Percentiles rank a stretch among this genome's conserved stretches.
Conservation (phyloP, 306 rosid species). For the Vicia faba region DNA sequence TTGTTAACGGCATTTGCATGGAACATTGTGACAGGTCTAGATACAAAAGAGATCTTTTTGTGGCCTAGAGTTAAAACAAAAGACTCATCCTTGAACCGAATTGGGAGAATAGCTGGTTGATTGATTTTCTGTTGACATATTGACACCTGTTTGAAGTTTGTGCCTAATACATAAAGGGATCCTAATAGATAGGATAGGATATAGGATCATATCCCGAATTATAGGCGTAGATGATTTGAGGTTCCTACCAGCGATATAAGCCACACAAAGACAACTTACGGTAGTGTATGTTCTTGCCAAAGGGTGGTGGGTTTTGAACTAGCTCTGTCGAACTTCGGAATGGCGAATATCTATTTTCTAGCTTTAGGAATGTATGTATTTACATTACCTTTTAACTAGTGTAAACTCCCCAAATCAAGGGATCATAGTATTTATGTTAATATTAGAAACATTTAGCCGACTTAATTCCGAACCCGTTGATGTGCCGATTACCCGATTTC, state of each 20-base stretch:
- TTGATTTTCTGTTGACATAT: not conserved
- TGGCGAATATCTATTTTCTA: not conserved
- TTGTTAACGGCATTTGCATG: not conserved
- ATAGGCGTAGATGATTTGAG: slow-evolving; percentile 1
- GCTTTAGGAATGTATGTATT: not conserved
- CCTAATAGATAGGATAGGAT: not conserved
- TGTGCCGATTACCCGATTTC: too few relatives aligned
- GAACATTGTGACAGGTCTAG: not conserved
- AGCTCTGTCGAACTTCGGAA: not conserved
- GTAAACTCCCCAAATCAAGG: too few relatives aligned
- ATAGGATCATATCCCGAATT: not conserved
- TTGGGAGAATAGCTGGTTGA: slow-evolving; percentile 14
- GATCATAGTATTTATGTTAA: too few relatives aligned
- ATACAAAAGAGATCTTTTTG: not conserved
- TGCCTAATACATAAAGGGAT: not conserved
- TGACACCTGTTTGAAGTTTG: slow-evolving; percentile 5
- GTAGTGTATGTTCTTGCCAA: not conserved
- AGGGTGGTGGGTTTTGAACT: not conserved
- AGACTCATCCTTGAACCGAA: not conserved
- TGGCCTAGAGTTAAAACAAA: not conserved
- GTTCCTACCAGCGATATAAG: not conserved
- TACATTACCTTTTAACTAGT: too few relatives aligned
- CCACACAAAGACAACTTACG: not conserved
- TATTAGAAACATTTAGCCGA: too few relatives aligned
- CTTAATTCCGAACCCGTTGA: too few relatives aligned